Evolutionary conservation across 2,329 filamentous ascomycete genomes (phyloP), one percentile per base, ranked within the genome.

Genomic region (Neofusicoccum sp.): DNA sequence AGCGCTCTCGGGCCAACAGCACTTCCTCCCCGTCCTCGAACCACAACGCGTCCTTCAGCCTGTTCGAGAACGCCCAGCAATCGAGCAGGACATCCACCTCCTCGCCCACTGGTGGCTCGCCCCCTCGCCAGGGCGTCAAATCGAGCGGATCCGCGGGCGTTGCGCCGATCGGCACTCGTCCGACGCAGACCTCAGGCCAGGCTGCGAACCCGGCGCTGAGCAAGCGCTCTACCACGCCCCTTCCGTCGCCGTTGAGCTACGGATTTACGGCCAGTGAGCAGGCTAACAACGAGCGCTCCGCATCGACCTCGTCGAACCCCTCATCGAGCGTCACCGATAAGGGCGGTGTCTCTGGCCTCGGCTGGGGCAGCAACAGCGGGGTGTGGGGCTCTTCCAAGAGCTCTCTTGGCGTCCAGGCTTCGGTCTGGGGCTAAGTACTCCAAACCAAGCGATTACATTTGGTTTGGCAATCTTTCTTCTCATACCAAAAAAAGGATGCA

Each of bases 81-180:
- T 85, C 86, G 48, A 91, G 83, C 75, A 89, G 90, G 67, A 95
- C 92, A 47, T 96, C 89, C 68, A 92, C 88, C 68, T 96, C 94
- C 0, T 97, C 94, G 29, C 92, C 93, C 8, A 65, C 64, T 4
- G 89, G 89, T 63, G 90, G 87, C 44, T 96, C 93, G 6, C 91
- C 93, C 45, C 91, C 92, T 61, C 87, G 88, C 47, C 84, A 87
- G 66, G 84, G 87, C 59, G 14, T 56, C 33, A 84, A 87, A 41
- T 79, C 82, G 34, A 84, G 79, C 75, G 85, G 66, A 56, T 84
- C 84, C 62, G 83, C 84, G 63, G 83, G 90, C 4, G 93, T 98
- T 60, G 94, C 93, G 28, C 94, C 95, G 16, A 98, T 98, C 70
- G 95, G 95, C 67, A 97, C 94, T 64, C 89, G 95, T 48, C 94